Base-by-base conservation (phyloP, 2,329 filamentous ascomycete species). In the Trichocomaceae sp. region DNA sequence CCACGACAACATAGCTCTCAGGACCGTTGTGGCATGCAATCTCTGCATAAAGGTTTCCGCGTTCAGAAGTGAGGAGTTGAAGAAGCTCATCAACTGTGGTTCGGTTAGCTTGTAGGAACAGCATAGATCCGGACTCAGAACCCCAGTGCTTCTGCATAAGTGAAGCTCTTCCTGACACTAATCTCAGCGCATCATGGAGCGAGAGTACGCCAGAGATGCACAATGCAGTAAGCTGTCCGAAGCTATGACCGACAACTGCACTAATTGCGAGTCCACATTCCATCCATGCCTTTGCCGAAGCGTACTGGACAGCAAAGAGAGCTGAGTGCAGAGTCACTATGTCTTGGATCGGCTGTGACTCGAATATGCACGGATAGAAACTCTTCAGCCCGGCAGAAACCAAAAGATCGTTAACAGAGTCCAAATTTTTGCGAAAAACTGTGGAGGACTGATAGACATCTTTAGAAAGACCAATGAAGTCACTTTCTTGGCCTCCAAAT, bases 61-160 rank as follows among this genome's bases (percentile, higher is more conserved):
- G 35, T 72, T 66, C 9, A 17, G 8, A 12, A 12, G 23, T 17
- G 19, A 29, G 9, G 20, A 12, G 12, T 13, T 23, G 20, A 4
- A 46, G 42, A 3, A 46, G 12, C 3, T 29, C 20, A 17, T 17
- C 12, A 7, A 46, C 42, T 20, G 12, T 4, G 7, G 23, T 8
- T 9, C 9, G 9, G 9, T 13, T 23, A 0, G 64, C 70, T 45
- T 74, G 60, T 0, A 72, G 52, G 0, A 64, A 62, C 6, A 73
- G 50, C 71, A 73, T 73, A 0, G 55, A 57, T 0, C 70, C 70
- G 0, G 55, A 29, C 29, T 72, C 69, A 3, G 23, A 8, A 1
- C 65, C 69, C 68, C 71, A 74, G 2, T 53, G 41, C 2, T 65
- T 58, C 1, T 63, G 51, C 15, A 74, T 66, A 1, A 73, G 45